Conservation (phyloP, 805 yeast genomes). For the Monosporozyma servazzii region DNA sequence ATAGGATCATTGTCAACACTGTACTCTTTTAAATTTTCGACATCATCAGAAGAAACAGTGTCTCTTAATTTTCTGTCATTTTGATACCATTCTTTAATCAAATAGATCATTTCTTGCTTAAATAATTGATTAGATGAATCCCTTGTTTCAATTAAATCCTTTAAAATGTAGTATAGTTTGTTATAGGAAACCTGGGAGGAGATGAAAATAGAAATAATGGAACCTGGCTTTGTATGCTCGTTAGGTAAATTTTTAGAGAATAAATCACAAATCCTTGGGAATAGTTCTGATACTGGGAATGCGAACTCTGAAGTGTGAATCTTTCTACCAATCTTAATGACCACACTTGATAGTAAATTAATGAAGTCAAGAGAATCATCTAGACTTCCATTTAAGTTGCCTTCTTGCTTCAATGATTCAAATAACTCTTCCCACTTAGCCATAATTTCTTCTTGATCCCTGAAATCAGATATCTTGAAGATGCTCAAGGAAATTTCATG, state of each 20-base stretch:
- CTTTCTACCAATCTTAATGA: constrained; percentile 48
- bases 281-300: constrained; percentile 66
- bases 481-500: constrained; percentile 71
- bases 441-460: constrained; percentile 73
- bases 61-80: constrained; percentile 57
- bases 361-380: constrained; percentile 29
- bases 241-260: constrained; percentile 35
- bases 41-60: constrained; percentile 39
- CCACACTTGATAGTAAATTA: constrained; percentile 32
- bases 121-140: constrained; percentile 43
- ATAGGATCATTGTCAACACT: constrained; percentile 51
- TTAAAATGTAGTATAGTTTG: constrained; percentile 55
- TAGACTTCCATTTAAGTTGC: constrained; percentile 21
- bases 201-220: constrained; percentile 51
- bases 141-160: constrained; percentile 52
- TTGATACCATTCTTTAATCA: constrained; percentile 59
- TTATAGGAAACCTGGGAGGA: constrained; percentile 57
- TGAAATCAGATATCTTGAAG: constrained; percentile 75
- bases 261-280: constrained; percentile 55
- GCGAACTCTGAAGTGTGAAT: constrained; percentile 63
- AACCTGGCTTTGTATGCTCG: constrained; percentile 40
- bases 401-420: constrained; percentile 36
- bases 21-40: constrained; percentile 39
- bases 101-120: constrained; percentile 50
- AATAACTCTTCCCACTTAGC: constrained; percentile 73